Conservation (phyloP, 495 filamentous ascomycete genomes). For the Podospora anserina region DNA sequence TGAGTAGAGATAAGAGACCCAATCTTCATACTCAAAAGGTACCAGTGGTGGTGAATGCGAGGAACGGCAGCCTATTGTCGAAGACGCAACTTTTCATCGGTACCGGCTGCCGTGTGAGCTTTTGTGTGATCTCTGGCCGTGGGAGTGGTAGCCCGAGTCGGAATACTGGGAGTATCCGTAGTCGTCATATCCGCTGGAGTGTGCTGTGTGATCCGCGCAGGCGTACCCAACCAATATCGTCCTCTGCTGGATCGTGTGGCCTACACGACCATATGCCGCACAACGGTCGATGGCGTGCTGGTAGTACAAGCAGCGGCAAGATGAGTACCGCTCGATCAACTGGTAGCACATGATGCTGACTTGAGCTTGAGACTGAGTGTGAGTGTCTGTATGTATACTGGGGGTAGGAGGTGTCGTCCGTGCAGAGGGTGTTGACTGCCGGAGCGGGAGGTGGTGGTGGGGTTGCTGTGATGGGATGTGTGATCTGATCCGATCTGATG, state of each 20-base stretch:
- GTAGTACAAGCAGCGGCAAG: slow-evolving; percentile 82
- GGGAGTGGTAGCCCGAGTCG: slow-evolving; percentile 53
- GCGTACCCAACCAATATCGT: slow-evolving; percentile 79
- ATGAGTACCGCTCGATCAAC: slow-evolving; percentile 74
- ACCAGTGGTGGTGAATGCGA: slow-evolving; percentile 46
- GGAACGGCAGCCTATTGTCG: slow-evolving; percentile 46
- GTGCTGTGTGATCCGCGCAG: slow-evolving; percentile 50
- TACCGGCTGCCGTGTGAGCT: slow-evolving; percentile 39
- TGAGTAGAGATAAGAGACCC: slow-evolving; percentile 50
- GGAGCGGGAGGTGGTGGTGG: slow-evolving; percentile 8
- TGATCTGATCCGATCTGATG: slow-evolving; percentile 10
- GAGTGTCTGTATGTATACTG: neutral
- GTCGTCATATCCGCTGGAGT: slow-evolving; percentile 20
- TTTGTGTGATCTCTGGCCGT: slow-evolving; percentile 38
- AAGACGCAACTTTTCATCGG: slow-evolving; percentile 54
- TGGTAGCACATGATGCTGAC: slow-evolving; percentile 65
- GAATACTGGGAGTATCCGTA: slow-evolving; percentile 40
- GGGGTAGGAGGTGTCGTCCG: slow-evolving; percentile 2
- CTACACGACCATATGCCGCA: slow-evolving; percentile 62
- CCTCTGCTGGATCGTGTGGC: slow-evolving; percentile 67
- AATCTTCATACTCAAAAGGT: slow-evolving; percentile 45
- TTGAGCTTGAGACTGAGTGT: neutral
- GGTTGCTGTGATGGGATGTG: slow-evolving; percentile 10
- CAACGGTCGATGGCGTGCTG: slow-evolving; percentile 79
- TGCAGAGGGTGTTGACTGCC: slow-evolving; percentile 6